These are phyloP conservation scores for Pichia sp. DNA, from an alignment of 1,139 yeast genomes.

Conservation along the genomic window DNA sequence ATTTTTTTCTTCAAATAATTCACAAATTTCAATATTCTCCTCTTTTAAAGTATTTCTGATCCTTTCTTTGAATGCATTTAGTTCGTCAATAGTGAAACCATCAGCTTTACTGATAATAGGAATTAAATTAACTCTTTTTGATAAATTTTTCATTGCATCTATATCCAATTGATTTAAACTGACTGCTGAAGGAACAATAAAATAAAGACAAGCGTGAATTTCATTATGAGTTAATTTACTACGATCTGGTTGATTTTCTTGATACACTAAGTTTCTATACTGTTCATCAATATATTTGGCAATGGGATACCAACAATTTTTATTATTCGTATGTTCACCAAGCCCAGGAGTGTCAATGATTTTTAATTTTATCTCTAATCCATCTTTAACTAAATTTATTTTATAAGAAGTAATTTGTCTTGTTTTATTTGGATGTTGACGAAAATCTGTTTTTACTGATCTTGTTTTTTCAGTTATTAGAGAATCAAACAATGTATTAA, in stretches of 20 bases:
- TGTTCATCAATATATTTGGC: conserved; percentile 81
- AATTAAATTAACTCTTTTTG: conserved; percentile 60
- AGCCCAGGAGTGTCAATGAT: conserved; percentile 92
- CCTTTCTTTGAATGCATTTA: conserved; percentile 37
- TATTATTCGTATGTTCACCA: conserved; percentile 85
- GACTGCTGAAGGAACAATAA: conserved; percentile 52
- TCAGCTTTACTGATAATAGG: conserved; percentile 79
- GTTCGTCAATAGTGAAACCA: conserved; percentile 44
- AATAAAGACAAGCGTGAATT: conserved; percentile 73
- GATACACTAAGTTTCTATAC: conserved; percentile 50
- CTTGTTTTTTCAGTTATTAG: conserved; percentile 10
- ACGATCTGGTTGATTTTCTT: conserved; percentile 70
- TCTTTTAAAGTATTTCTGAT: conserved; percentile 40
- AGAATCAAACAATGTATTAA: conserved; percentile 38
- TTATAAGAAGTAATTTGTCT: conserved; percentile 35
- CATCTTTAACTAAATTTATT: conserved; percentile 60
- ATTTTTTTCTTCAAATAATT: conserved; percentile 39
- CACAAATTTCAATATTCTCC: conserved; percentile 53
- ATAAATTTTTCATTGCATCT: conserved; percentile 59
- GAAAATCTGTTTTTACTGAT: neutral
- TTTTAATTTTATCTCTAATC: conserved; percentile 74
- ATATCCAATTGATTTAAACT: conserved; percentile 57
- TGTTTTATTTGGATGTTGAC: conserved; percentile 29
- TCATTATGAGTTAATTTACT: conserved; percentile 44
- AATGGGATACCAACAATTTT: conserved; percentile 90